Percentiles rank a stretch among this genome's conserved stretches.
Conservation (phyloP, 2,329 filamentous ascomycete genomes). For the Aspergillus awamori region DNA sequence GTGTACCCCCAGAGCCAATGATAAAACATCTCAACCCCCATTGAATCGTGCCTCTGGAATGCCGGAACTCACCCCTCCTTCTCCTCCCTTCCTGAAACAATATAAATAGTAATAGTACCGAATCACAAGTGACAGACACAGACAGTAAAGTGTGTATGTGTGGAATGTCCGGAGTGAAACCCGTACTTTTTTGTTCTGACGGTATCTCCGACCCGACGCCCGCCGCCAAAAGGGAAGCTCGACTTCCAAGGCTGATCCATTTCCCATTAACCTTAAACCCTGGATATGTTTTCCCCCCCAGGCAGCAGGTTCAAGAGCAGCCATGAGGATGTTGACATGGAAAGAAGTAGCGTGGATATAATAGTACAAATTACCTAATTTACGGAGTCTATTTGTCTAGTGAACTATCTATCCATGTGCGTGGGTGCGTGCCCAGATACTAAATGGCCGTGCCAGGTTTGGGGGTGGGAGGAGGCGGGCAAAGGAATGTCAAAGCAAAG, state of each 20-base stretch:
- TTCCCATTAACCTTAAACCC: constrained; percentile 1
- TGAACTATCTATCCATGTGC: too few relatives aligned
- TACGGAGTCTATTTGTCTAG: too few relatives aligned
- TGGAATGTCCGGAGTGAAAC: not conserved
- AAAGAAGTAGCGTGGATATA: not conserved
- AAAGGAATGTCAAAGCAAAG: not conserved
- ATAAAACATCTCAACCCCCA: not conserved
- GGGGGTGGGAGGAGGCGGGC: too few relatives aligned
- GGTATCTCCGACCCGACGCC: not conserved
- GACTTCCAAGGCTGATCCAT: not conserved
- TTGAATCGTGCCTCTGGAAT: not conserved
- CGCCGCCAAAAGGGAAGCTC: not conserved
- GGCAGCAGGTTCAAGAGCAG: not conserved
- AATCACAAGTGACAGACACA: not conserved
- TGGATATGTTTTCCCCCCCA: not conserved
- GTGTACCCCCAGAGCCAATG: not conserved
- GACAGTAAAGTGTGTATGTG: not conserved
- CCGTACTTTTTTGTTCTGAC: not conserved
- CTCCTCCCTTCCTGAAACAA: not conserved
- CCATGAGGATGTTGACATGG: not conserved
- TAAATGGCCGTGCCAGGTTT: too few relatives aligned
- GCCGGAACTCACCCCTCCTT: not conserved
- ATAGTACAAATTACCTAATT: not conserved
- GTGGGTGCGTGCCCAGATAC: too few relatives aligned
- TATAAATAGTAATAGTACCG: not conserved